These are phyloP conservation scores for Colletotrichum viniferum DNA, from an alignment of 2,329 filamentous ascomycete genomes.

Conservation along the genomic window DNA sequence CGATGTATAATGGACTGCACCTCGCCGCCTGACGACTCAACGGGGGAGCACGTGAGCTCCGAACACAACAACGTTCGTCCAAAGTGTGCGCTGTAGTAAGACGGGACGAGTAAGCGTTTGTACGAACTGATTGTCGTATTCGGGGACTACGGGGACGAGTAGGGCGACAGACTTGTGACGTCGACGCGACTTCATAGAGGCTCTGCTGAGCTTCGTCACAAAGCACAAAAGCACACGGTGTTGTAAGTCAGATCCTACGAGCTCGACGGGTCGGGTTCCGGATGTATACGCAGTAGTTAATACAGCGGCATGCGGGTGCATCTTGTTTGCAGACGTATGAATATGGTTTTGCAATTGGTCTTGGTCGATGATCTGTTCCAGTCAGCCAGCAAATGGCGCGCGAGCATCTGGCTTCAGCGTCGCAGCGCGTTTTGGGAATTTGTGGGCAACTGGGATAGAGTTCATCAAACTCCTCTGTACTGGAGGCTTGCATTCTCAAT, in stretches of 20 bases:
- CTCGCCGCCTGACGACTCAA: neutral
- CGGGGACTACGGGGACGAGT: neutral
- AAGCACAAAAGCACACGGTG: neutral
- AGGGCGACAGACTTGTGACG: neutral
- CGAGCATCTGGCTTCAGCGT: neutral
- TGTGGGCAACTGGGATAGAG: slow-evolving; percentile 9
- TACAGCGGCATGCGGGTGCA: neutral
- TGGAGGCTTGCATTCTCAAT: neutral
- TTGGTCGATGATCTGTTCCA: neutral
- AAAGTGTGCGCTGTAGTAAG: neutral
- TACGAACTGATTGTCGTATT: neutral
- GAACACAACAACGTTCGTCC: neutral
- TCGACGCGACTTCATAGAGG: neutral
- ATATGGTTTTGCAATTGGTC: neutral
- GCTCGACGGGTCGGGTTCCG: neutral
- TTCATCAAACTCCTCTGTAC: neutral
- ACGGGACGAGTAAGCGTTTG: neutral
- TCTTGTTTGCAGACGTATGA: neutral
- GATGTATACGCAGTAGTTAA: neutral
- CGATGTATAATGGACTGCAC: neutral
- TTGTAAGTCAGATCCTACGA: neutral
- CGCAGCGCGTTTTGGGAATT: neutral
- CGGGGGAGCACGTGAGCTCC: neutral
- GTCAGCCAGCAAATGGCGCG: neutral
- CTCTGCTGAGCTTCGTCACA: neutral